Conservation (phyloP, 495 filamentous ascomycete species). For the Penicillium canariense region DNA sequence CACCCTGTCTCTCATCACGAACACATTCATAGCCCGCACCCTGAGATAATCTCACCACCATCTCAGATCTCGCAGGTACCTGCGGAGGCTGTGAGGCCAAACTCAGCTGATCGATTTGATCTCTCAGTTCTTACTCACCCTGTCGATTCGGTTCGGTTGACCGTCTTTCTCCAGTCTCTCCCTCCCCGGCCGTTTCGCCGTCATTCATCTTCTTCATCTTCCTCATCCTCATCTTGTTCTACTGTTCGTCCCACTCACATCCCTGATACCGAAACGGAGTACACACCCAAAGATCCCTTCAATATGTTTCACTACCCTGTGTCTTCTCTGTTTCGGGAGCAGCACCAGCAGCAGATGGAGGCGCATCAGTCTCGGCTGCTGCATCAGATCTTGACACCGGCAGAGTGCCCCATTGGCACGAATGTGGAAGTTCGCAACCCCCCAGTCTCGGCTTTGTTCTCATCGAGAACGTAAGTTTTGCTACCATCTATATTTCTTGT, state of each 20-base stretch:
- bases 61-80: too few relatives aligned
- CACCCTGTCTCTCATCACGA: too few relatives aligned
- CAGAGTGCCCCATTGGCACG: conserved; percentile 9
- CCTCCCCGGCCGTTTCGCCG: too few relatives aligned
- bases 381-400: background rate
- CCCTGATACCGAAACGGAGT: background rate
- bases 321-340: too few relatives aligned
- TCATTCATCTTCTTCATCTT: too few relatives aligned
- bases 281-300: background rate
- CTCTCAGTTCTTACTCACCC: too few relatives aligned
- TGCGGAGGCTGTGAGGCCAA: too few relatives aligned
- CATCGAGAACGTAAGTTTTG: conserved; percentile 44
- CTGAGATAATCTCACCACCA: too few relatives aligned
- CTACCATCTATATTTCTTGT: background rate
- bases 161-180: too few relatives aligned
- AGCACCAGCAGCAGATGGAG: background rate
- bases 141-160: too few relatives aligned
- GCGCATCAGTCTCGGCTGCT: background rate
- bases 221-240: background rate
- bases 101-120: too few relatives aligned
- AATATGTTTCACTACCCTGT: background rate
- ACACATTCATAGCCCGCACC: too few relatives aligned
- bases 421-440: conserved; percentile 8
- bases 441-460: conserved; percentile 41
- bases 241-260: background rate